Evolutionary conservation across 2,329 filamentous ascomycete species (phyloP).

Genomic region (Emydomyces testavorans): DNA sequence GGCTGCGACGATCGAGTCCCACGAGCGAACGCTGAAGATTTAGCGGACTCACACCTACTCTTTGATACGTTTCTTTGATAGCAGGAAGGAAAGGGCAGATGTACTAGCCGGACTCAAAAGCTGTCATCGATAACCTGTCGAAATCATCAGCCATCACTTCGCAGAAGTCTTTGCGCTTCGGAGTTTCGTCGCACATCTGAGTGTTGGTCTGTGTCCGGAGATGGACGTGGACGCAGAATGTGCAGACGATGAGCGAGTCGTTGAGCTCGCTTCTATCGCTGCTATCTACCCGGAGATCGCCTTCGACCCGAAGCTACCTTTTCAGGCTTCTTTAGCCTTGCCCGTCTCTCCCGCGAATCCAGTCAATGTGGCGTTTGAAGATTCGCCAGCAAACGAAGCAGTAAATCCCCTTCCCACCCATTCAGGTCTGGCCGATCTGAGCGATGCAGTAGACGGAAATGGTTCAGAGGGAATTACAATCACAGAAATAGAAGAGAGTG

Average conservation of each 20-base stretch:
- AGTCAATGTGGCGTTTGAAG: conserved; percentile 37
- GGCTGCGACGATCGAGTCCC: not conserved
- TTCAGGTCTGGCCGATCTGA: conserved; percentile 15
- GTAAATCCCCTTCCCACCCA: conserved; percentile 32
- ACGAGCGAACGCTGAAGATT: conserved; percentile 4
- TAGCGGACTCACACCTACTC: not conserved
- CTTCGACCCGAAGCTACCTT: conserved; percentile 37
- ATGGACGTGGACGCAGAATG: conserved; percentile 8
- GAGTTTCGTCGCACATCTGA: not conserved
- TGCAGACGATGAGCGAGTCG: conserved; percentile 44
- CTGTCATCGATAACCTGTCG: not conserved
- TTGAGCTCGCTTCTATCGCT: conserved; percentile 48
- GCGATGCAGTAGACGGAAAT: conserved; percentile 5
- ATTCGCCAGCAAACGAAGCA: conserved; percentile 26
- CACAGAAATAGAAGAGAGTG: not conserved
- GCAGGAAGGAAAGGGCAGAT: not conserved
- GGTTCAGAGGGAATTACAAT: conserved; percentile 18
- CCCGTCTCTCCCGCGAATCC: conserved; percentile 45
- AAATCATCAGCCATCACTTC: not conserved
- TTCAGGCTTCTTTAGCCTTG: conserved; percentile 44
- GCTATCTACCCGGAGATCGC: conserved; percentile 53
- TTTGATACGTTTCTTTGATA: conserved; percentile 3
- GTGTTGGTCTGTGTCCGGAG: not conserved
- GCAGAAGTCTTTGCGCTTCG: not conserved
- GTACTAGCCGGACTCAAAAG: no score